Conservation (phyloP, 1,284 basidiomycete species). For the Puccinia polysora region DNA sequence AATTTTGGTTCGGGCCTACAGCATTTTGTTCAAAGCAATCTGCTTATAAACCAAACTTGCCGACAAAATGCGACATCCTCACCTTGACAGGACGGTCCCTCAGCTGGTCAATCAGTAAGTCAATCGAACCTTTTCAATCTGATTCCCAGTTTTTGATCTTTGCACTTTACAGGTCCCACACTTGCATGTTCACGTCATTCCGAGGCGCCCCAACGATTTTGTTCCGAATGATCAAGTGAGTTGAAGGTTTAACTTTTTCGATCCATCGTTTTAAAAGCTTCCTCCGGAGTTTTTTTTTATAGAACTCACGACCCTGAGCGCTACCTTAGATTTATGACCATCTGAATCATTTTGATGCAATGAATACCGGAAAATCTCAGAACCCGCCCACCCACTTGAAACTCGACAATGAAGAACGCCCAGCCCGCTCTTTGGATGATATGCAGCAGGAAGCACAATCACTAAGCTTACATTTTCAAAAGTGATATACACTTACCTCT, state of each 20-base stretch:
- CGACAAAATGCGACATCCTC: background rate
- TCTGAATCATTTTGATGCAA: conserved; percentile 30
- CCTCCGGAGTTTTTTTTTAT: too few species aligned
- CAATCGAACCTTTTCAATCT: background rate
- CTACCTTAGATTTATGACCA: conserved; percentile 36
- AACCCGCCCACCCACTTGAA: background rate
- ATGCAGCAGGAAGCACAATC: conserved; percentile 48
- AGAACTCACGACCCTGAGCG: background rate
- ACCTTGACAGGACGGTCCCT: conserved; percentile 29
- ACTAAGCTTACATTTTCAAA: conserved; percentile 17
- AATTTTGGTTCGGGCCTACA: background rate
- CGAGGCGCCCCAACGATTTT: conserved; percentile 50
- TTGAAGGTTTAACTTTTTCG: conserved; percentile 45
- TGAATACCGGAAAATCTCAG: background rate
- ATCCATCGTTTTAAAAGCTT: too few species aligned
- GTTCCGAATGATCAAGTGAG: conserved; percentile 50
- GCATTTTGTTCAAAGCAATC: background rate
- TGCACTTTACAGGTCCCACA: conserved; percentile 51
- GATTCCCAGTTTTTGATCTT: too few species aligned
- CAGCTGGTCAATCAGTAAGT: conserved; percentile 41
- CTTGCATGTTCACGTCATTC: conserved; percentile 52
- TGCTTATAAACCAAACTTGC: background rate
- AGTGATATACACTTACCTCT: too few species aligned
- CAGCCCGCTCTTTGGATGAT: conserved; percentile 47
- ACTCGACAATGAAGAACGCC: conserved; percentile 48